Conservation (phyloP, 2,329 filamentous ascomycete species). For the Aaosphaeria arxii region DNA sequence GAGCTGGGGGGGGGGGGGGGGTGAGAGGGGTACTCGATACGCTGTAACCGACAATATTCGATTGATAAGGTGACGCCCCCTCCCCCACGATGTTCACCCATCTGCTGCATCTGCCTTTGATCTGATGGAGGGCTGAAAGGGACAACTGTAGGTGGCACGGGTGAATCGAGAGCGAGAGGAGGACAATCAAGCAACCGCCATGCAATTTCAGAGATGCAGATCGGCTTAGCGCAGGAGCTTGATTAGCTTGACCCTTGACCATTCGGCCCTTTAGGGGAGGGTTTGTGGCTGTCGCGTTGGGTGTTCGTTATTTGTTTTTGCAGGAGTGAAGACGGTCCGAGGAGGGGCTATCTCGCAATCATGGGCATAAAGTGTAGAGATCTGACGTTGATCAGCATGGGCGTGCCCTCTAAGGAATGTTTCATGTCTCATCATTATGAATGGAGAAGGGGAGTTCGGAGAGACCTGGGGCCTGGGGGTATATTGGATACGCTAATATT, state of each 20-base stretch:
- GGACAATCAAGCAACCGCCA: slow-evolving; percentile 22
- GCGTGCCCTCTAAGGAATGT: too few relatives aligned
- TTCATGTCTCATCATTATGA: too few relatives aligned
- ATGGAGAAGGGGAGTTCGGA: too few relatives aligned
- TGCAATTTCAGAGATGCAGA: slow-evolving; percentile 5
- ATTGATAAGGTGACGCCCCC: neutral
- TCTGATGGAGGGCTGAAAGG: neutral
- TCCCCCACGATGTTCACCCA: neutral
- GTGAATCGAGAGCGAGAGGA: neutral
- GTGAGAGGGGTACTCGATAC: neutral
- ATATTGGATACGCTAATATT: too few relatives aligned
- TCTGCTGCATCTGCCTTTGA: neutral
- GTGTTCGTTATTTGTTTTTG: too few relatives aligned
- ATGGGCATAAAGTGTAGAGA: too few relatives aligned
- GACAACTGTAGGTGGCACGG: neutral
- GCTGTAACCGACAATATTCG: neutral
- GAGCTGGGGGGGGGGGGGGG: neutral
- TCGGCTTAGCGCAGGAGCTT: slow-evolving; percentile 16
- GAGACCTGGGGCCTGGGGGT: too few relatives aligned
- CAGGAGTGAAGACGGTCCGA: too few relatives aligned
- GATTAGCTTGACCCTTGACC: slow-evolving; percentile 6
- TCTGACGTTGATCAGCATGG: too few relatives aligned
- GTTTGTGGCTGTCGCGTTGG: too few relatives aligned
- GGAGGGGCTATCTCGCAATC: too few relatives aligned
- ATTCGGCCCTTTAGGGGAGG: neutral